Base-by-base conservation (phyloP, 2,329 filamentous ascomycete species). In the Aspergillus sp. region DNA sequence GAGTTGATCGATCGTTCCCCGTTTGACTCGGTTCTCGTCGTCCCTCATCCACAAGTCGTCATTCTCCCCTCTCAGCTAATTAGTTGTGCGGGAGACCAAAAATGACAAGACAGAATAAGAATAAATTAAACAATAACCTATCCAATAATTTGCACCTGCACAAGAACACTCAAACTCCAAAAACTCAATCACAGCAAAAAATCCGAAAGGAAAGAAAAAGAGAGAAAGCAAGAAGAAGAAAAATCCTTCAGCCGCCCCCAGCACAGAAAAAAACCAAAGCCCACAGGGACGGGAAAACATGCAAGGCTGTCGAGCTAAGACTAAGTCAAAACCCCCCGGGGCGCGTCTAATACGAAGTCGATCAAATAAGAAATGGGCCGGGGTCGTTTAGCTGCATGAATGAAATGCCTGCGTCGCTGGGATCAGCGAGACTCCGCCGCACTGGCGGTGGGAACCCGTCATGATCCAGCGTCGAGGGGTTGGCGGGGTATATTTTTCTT, bases 131-230 rank as follows among this genome's bases (percentile, higher is more conserved):
- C 2, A 42, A n/a, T n/a, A n/a, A 42, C 32, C 32, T 36, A 36
- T 36, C 32, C 32, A 12, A 36, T 16, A n/a, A n/a, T 5, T 14
- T n/a, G 36, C 7, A 42, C 36, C 14, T 7, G 14, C 36, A 16
- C 14, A 29, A 29, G 26, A 29, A 29, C 26, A 29, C 26, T 29
- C 12, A n/a, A 42, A 42, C 12, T 6, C 39, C n/a, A 42, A 42
- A 42, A 36, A 36, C 3, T 4, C 11, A 36, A 36, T 9, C 26
- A 29, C 14, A 18, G n/a, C 1, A 22, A 9, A 46, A 4, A 14
- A 46, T 22, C 12, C 1, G n/a, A 46, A 10, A 49, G 47, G 52
- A 59, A 63, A 58, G 56, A 65, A 66, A 56, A 56, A 61, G 52
- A 65, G 45, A 60, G 50, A 61, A 58, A 63, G 51, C 20, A 54